A percentile compares a stretch with the other conserved stretches of the same genome.
Evolutionary conservation across 306 rosid genomes (phyloP).

Genomic region (Potentilla sterilis): DNA sequence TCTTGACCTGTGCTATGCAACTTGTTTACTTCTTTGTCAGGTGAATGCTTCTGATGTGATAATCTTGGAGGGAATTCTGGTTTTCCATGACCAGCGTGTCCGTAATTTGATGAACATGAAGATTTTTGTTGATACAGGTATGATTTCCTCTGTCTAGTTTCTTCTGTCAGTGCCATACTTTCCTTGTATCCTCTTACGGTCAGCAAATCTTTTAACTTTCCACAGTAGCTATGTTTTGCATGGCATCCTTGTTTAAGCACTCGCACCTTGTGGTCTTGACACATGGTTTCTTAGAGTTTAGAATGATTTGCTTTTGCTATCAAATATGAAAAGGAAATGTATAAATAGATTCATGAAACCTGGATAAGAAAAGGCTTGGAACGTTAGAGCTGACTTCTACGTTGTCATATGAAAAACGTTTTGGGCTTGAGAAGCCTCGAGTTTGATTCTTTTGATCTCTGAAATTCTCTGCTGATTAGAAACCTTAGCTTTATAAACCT

Average conservation of each 20-base stretch:
- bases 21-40: conserved; percentile 35
- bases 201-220: neutral
- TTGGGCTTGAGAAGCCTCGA: neutral
- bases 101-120: conserved; percentile 96
- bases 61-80: conserved; percentile 95
- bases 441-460: neutral
- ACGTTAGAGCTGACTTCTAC: too few species aligned
- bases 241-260: neutral
- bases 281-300: neutral
- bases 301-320: neutral
- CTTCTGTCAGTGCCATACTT: neutral
- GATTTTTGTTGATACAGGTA: conserved; percentile 97
- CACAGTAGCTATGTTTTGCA: neutral
- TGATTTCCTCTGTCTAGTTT: conserved; percentile 17
- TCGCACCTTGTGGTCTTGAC: neutral
- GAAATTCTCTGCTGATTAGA: neutral
- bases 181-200: neutral
- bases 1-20: neutral
- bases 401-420: neutral
- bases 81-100: conserved; percentile 88
- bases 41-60: conserved; percentile 97
- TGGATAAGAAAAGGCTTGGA: neutral
- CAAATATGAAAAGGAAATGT: neutral
- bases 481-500: neutral
- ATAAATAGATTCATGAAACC: neutral